These are phyloP conservation scores for Xylaria intraflava DNA, from an alignment of 495 filamentous ascomycete species.

Conservation along the genomic window DNA sequence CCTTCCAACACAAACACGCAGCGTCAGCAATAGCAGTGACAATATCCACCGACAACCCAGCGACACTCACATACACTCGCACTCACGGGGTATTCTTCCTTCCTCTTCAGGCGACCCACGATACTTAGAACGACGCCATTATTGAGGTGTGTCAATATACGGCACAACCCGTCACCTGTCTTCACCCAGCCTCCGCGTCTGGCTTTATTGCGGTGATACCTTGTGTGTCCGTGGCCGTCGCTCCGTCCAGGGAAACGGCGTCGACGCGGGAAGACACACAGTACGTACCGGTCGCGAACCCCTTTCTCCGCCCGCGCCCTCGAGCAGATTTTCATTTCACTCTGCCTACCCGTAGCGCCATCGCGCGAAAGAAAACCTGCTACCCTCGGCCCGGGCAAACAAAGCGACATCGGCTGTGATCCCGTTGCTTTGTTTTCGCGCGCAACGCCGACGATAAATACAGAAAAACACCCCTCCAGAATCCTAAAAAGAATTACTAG, in stretches of 20 bases:
- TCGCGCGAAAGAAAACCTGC: background rate
- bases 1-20: no score
- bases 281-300: constrained; percentile 8
- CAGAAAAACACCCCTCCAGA: background rate
- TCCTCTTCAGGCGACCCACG: no score
- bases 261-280: background rate
- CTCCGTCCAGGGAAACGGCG: background rate
- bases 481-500: background rate
- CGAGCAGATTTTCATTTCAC: background rate
- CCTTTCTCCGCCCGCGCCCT: background rate
- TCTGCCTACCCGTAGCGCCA: background rate
- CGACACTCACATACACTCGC: no score
- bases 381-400: constrained; percentile 1
- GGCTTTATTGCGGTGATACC: constrained; percentile 5
- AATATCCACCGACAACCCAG: no score
- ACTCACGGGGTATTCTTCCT: no score
- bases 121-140: no score
- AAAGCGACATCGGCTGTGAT: constrained; percentile 2
- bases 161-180: constrained; percentile 4
- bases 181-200: background rate
- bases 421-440: background rate
- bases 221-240: constrained; percentile 5
- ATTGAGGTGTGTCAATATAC: background rate
- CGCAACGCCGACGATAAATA: background rate
- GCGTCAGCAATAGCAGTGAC: no score